phyloP scores from a whole-genome alignment of 345 rosid species.

The Populus deltoides region DNA sequence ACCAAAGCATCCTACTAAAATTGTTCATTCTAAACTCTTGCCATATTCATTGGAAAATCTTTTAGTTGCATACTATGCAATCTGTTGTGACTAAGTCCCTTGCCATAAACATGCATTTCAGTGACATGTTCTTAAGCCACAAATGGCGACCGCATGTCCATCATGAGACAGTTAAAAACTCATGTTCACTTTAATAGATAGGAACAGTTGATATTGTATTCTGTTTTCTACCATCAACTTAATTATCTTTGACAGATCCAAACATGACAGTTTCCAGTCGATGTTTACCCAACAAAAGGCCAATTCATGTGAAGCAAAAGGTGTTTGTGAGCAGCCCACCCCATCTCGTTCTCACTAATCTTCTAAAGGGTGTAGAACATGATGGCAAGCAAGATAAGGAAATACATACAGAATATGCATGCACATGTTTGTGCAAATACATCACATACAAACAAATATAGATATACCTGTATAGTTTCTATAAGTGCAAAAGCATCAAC shows the following conservation, averaged over 20 bases:
- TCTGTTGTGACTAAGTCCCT: neutral
- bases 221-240: neutral
- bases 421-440: neutral
- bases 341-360: neutral
- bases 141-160: neutral
- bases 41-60: neutral
- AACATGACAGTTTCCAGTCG: neutral
- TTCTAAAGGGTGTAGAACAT: neutral
- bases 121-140: neutral
- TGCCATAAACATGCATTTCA: neutral
- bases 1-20: neutral
- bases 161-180: neutral
- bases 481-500: neutral
- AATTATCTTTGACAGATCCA: neutral
- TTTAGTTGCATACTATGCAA: neutral
- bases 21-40: neutral
- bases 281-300: neutral
- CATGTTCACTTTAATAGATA: neutral
- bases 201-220: neutral
- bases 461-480: neutral
- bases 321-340: neutral
- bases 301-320: neutral
- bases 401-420: neutral
- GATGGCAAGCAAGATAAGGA: neutral
- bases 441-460: neutral